Evolutionary conservation across 495 filamentous ascomycete species (phyloP), one percentile per base, ranked within the genome.

Genomic region (Penicillium manginii): DNA sequence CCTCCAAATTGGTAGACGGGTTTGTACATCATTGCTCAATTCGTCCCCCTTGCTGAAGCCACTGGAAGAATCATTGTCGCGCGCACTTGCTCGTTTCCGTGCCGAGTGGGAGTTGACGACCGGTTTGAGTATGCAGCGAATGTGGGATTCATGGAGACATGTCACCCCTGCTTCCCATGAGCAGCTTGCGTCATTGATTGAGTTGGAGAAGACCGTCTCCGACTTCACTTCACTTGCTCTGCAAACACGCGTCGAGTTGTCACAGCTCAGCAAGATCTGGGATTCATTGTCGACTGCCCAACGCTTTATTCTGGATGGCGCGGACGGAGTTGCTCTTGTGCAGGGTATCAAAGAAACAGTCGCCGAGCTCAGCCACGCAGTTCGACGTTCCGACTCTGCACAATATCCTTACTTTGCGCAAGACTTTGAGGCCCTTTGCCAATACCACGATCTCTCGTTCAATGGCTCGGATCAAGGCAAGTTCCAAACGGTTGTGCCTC

Each of bases 111-210:
- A 86, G 45, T 74, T 94, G 7, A 83, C 77, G 0, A 93, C 86
- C 2, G 93, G 93, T 2, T 80, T 91, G 17, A 87, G 85, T 59
- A 96, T 98, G 91, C 91, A 96, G 67, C 73, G 72, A 23, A 78
- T 98, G 1, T 98, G 94, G 94, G 81, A 81, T 37, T 60, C 72
- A 0, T 84, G 93, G 62, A 82, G 86, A 62, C 92, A 92, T 12
- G 74, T 78, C 6, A 85, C 89, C 4, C 79, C 86, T 22, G 66
- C 74, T 19, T 83, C 81, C 22, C 72, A 84, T 31, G 50, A 65
- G 5, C 79, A 82, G 33, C 70, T 89, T 45, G 56, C 73, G 12
- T 75, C 81, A 7, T 70, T 88, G 14, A 58, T 83, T 11, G 74
- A 83, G 15, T 70, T 96, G 64, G 88, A 93, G 67, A 68, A 70